Evolutionary conservation across 139 green algal species (phyloP).

Genomic region (Chlamydomonas sphaeroides): DNA sequence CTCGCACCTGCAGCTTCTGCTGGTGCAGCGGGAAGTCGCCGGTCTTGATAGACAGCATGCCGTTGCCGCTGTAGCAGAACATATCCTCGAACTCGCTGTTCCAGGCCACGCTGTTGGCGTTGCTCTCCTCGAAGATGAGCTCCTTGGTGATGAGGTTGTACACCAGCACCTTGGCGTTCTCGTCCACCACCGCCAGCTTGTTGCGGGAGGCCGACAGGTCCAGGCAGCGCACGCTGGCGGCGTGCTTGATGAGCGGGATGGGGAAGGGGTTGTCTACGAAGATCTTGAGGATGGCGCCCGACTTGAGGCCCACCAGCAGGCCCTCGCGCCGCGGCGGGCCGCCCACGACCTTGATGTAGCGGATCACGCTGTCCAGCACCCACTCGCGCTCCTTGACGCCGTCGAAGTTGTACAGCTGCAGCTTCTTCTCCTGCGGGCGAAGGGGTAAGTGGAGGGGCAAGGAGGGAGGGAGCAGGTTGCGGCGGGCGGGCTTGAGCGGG

Average conservation of each 20-base stretch:
- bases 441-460: background rate
- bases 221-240: slow-evolving; percentile 66
- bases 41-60: slow-evolving; percentile 83
- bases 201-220: slow-evolving; percentile 62
- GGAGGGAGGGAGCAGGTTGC: background rate
- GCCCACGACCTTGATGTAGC: slow-evolving; percentile 87
- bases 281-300: slow-evolving; percentile 75
- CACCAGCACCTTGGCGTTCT: slow-evolving; percentile 72
- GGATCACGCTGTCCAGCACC: slow-evolving; percentile 78
- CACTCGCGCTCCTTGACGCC: slow-evolving; percentile 78
- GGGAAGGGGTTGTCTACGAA: slow-evolving; percentile 87
- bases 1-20: slow-evolving; percentile 75
- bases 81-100: slow-evolving; percentile 89
- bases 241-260: slow-evolving; percentile 78
- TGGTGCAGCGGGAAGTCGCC: slow-evolving; percentile 78
- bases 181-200: slow-evolving; percentile 87
- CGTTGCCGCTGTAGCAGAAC: slow-evolving; percentile 84
- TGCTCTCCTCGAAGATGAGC: slow-evolving; percentile 71
- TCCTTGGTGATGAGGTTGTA: slow-evolving; percentile 83
- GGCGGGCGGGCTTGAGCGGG: no score
- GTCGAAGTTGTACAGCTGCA: slow-evolving; percentile 85
- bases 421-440: slow-evolving; percentile 71
- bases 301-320: slow-evolving; percentile 83
- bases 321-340: slow-evolving; percentile 73
- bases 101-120: slow-evolving; percentile 84